Base-by-base conservation (phyloP, 129 eudicot species). In the Apium graveolens region DNA sequence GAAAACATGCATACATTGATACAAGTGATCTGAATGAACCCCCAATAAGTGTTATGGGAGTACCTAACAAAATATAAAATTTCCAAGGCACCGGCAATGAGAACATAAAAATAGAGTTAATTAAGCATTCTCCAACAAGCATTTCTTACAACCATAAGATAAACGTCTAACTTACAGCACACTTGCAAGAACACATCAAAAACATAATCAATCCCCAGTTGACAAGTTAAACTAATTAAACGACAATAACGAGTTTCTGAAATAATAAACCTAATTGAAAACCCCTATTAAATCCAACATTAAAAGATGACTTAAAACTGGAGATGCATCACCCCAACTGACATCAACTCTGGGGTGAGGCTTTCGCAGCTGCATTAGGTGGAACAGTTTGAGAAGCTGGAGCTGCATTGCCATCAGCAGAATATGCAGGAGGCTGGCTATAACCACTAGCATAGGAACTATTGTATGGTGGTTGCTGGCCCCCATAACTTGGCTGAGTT, bases 341-440 rank as follows among this genome's bases (percentile, higher is more conserved):
- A 17, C 62, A 81, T 87, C 55, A 88, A 73, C 94, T 90, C 81
- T 86, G 85, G 0, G 98, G 92, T 10, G 97, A 89, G n/a, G 95
- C 82, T 80, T 93, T 87, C 6, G 92, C 81, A 82, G 82, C 91
- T 41, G 84, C 93, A 77, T 82, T 79, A 27, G 98, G 88, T 76
- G 74, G 95, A 78, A 82, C 87, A 49, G 87, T 80, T 84, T 83
- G 89, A 74, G 92, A 73, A 13, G 85, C 85, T n/a, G 89, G 85
- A 73, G 89, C 74, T 26, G 81, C 82, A 62, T 24, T 78, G 26
- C 78, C 85, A 80, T 90, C 94, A 75, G 86, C 79, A 80, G 96
- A 81, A 75, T 92, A 92, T 10, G 86, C 96, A 21, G 94, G 80
- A 37, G 92, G 88, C 85, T 93, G 98, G 18, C 90, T 79, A 78